Evolutionary conservation across 495 filamentous ascomycete genomes (phyloP).

Genomic region (Schizothecium vesticola): DNA sequence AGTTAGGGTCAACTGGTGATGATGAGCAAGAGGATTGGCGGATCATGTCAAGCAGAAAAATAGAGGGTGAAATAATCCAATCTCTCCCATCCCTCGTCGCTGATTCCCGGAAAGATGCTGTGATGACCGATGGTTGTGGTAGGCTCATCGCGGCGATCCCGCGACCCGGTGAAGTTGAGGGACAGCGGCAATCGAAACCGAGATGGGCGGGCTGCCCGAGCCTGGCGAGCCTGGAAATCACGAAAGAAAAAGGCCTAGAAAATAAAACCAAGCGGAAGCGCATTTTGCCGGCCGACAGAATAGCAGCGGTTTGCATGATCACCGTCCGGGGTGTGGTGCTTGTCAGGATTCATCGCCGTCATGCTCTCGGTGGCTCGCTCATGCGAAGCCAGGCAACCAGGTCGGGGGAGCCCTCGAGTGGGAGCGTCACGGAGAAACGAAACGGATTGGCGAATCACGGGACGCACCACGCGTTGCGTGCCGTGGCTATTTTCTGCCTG

Average conservation of each 20-base stretch:
- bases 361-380: background rate
- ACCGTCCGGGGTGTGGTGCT: background rate
- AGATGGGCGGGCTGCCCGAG: background rate
- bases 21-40: no score
- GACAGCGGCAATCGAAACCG: background rate
- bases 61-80: no score
- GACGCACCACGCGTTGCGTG: background rate
- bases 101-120: background rate
- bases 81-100: background rate
- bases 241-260: background rate
- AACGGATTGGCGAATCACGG: background rate
- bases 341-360: conserved; percentile 14
- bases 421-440: background rate
- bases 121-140: background rate
- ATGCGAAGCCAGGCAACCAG: background rate
- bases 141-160: background rate
- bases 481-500: background rate
- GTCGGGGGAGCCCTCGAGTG: background rate
- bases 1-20: background rate
- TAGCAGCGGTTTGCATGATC: conserved; percentile 21
- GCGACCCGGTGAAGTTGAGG: background rate
- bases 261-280: background rate
- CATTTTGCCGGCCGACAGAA: conserved; percentile 8
- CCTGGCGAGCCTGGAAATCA: background rate
- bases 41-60: background rate